Evolutionary conservation across 306 rosid species (phyloP).

Genomic region (Herpetospermum pedunculosum): DNA sequence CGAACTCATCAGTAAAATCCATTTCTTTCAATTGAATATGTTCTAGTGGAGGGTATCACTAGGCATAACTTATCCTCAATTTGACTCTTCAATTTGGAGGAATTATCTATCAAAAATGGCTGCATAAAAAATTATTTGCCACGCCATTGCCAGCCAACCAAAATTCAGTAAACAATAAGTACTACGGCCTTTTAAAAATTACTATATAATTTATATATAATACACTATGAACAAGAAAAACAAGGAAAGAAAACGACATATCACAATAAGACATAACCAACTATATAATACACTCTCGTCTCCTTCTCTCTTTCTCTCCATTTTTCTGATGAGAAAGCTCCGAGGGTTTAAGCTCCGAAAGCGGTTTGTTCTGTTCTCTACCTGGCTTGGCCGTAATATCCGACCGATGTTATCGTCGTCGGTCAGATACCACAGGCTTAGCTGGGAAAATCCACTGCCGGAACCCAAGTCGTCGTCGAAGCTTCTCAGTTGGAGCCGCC

Average conservation of each 20-base stretch:
- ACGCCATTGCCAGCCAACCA: background rate
- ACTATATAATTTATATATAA: background rate
- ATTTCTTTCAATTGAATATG: too few relatives aligned
- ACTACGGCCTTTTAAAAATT: background rate
- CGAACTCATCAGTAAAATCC: too few relatives aligned
- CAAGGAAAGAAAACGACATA: background rate
- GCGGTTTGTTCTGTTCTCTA: background rate
- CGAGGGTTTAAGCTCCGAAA: background rate
- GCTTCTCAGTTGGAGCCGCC: conserved; percentile 47
- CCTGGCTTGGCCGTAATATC: background rate
- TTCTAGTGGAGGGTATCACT: too few relatives aligned
- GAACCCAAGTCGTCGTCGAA: conserved; percentile 14
- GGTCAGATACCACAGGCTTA: background rate
- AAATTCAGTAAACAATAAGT: background rate
- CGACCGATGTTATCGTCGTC: background rate
- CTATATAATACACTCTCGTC: background rate
- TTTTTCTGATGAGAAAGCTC: background rate
- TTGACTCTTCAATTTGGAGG: background rate
- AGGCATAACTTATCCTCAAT: background rate
- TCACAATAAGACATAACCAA: background rate
- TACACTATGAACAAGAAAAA: background rate
- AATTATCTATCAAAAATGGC: background rate
- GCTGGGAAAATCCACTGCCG: background rate
- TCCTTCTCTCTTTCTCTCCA: background rate
- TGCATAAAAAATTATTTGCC: background rate